Conservation (phyloP, 306 rosid genomes). For the Quercus aquifolioides region DNA sequence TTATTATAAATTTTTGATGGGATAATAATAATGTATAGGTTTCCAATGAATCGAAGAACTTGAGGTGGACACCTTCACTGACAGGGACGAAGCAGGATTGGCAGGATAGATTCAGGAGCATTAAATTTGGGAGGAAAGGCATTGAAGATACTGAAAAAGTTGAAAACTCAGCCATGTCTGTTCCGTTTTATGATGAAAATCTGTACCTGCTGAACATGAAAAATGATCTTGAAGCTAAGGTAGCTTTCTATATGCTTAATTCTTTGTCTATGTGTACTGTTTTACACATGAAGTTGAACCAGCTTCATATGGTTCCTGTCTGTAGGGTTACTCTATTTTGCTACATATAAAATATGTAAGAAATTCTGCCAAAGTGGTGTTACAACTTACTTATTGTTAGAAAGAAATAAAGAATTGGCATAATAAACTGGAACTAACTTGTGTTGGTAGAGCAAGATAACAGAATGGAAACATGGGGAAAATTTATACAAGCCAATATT, state of each 20-base stretch:
- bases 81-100: slow-evolving; percentile 81
- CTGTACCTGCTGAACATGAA: slow-evolving; percentile 74
- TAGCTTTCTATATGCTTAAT: slow-evolving; percentile 11
- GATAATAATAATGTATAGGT: slow-evolving; percentile 34
- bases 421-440: background rate
- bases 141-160: slow-evolving; percentile 60
- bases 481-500: background rate
- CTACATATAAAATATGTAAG: background rate
- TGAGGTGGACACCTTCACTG: slow-evolving; percentile 71
- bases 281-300: background rate
- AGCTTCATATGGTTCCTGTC: background rate
- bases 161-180: slow-evolving; percentile 62
- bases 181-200: slow-evolving; percentile 80
- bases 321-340: background rate
- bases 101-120: slow-evolving; percentile 78
- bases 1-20: slow-evolving; percentile 10
- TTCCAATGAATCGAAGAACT: slow-evolving; percentile 41
- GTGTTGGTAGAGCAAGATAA: background rate
- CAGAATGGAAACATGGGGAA: background rate
- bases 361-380: background rate
- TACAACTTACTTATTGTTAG: background rate
- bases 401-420: background rate
- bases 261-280: background rate
- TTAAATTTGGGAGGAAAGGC: slow-evolving; percentile 70
- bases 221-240: slow-evolving; percentile 84